Conservation (phyloP, 83 land plant species). For the Isoetes engelmannii region DNA sequence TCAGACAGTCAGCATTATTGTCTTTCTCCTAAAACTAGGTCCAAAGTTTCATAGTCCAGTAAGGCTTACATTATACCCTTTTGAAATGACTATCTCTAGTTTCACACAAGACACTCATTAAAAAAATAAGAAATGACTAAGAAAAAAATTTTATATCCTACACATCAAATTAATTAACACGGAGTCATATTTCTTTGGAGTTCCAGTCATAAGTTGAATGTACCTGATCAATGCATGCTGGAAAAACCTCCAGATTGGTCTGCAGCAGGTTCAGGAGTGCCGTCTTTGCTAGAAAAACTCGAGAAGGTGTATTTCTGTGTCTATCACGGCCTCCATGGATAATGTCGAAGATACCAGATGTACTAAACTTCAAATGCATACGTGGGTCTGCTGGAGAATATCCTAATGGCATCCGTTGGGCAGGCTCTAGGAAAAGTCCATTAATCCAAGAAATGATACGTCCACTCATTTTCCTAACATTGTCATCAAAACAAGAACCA, state of each 20-base stretch:
- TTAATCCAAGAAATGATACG: conserved; percentile 90
- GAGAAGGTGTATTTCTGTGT: conserved; percentile 65
- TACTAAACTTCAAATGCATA: conserved; percentile 64
- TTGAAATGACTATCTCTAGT: too few species aligned
- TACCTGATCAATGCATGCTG: conserved; percentile 98
- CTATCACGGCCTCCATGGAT: conserved; percentile 59
- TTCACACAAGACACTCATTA: neutral
- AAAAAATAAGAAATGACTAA: neutral
- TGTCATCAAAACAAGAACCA: conserved; percentile 98
- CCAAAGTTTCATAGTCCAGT: too few species aligned
- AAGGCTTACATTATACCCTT: too few species aligned
- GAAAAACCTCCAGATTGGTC: conserved; percentile 91
- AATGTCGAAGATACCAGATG: conserved; percentile 47
- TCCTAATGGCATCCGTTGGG: conserved; percentile 65
- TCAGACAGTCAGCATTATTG: neutral
- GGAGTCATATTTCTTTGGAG: too few species aligned
- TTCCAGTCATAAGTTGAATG: neutral
- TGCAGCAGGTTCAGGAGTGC: conserved; percentile 94
- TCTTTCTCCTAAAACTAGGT: too few species aligned
- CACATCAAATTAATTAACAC: neutral
- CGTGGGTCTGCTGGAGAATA: conserved; percentile 94
- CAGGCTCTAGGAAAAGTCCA: conserved; percentile 66
- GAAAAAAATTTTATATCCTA: neutral
- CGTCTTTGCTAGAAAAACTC: conserved; percentile 75
- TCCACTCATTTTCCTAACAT: conserved; percentile 92